Evolutionary conservation across 257 asterid species (phyloP), one percentile per base, ranked within the genome.

Genomic region (Ophiorrhiza pumila): DNA sequence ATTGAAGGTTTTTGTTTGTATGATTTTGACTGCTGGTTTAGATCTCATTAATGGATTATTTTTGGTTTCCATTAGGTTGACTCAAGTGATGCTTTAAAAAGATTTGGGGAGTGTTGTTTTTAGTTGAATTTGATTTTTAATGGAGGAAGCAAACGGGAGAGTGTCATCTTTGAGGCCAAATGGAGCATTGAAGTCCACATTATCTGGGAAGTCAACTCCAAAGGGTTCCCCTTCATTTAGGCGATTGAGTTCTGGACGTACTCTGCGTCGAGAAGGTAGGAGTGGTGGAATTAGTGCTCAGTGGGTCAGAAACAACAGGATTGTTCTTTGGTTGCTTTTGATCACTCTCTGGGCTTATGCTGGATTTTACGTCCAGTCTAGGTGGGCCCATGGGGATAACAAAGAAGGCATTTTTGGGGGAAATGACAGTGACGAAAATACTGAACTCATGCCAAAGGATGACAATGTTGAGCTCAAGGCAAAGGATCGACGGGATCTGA

Each of bases 321-420:
- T 95, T 77, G 85, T 95, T 65, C 90, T 90, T 69, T 92, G 97
- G 99, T 73, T 95, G 91, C 96, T 95, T 72, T 59, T 95, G 85
- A 95, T 95, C 81, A 90, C 99, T 65, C 94, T 95, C 53, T 95
- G 97, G 99, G 87, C 98, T 18, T 95, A 95, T 78, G 99, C 90
- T 45, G 97, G 96, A 52, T 92, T 95, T 78, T 92, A 85, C 71
- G 73, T 92, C 72, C 98, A 95, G 85, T 95, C 99, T 34, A 87
- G 85, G 53, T 95, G 99, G 99, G 99, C 99, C 18, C 99, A 95
- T 57, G 99, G 98, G 32, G 95, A 95, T 78, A 95, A 95, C 74
- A 92, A 92, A 85, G 98, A 95, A 73, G 93, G 84, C 53, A 88
- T 92, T n/a, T 95, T 95, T 69, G 96, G 97, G 37, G 97, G 98